Conservation (phyloP, 2,329 filamentous ascomycete species). For the Penicillium corylophilum region DNA sequence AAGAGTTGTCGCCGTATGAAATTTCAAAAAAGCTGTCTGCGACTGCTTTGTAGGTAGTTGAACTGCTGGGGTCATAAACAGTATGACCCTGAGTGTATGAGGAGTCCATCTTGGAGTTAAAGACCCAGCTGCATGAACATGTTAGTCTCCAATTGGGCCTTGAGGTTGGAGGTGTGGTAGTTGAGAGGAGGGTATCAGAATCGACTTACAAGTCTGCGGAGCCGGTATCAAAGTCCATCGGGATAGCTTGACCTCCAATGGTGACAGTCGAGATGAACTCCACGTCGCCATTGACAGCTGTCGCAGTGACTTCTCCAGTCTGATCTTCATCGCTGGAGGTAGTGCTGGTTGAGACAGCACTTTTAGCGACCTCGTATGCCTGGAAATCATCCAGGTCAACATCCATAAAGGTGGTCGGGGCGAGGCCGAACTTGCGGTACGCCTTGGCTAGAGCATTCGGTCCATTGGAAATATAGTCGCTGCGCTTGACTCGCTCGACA, state of each 20-base stretch:
- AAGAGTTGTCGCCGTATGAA: conserved; percentile 67
- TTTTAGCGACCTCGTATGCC: conserved; percentile 29
- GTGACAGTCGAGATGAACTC: conserved; percentile 69
- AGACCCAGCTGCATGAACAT: conserved; percentile 59
- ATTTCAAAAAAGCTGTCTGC: conserved; percentile 60
- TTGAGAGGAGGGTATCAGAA: background rate
- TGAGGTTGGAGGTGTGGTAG: background rate
- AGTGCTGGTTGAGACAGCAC: conserved; percentile 18
- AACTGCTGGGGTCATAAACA: conserved; percentile 55
- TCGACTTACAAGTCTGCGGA: conserved; percentile 64
- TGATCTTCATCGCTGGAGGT: conserved; percentile 28
- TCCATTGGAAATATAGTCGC: conserved; percentile 60
- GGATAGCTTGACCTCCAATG: conserved; percentile 68
- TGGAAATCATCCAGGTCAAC: conserved; percentile 37
- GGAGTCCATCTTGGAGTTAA: conserved; percentile 59
- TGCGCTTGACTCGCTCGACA: conserved; percentile 58
- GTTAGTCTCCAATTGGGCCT: background rate
- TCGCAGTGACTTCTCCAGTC: conserved; percentile 62
- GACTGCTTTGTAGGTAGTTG: conserved; percentile 51
- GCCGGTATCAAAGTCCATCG: conserved; percentile 73
- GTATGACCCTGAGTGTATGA: conserved; percentile 52
- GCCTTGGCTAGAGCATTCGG: conserved; percentile 62
- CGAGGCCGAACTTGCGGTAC: conserved; percentile 66
- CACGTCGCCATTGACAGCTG: conserved; percentile 63
- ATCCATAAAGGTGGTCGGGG: conserved; percentile 41